Evolutionary conservation across 2,329 filamentous ascomycete species (phyloP).

Genomic region (Penicillium capsulatum): DNA sequence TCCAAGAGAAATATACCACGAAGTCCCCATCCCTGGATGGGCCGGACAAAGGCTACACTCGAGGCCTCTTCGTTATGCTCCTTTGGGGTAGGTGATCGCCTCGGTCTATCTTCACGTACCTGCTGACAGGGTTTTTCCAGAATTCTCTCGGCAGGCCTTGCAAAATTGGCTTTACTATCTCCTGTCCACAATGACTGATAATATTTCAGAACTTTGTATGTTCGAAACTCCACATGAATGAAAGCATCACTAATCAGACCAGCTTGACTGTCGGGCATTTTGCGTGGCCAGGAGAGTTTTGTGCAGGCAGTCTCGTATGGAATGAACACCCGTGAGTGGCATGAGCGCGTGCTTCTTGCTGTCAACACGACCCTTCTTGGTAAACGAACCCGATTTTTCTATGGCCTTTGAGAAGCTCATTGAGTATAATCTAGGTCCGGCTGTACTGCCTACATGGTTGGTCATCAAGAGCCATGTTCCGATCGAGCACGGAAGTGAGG

Average conservation of each 20-base stretch:
- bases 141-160: slow-evolving; percentile 1
- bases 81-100: too few species aligned
- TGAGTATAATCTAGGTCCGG: background rate
- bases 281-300: slow-evolving; percentile 3
- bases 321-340: slow-evolving; percentile 1
- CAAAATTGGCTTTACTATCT: slow-evolving; percentile 2
- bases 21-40: background rate
- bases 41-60: background rate
- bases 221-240: too few species aligned
- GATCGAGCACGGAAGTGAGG: too few species aligned
- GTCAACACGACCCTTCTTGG: slow-evolving; percentile 3
- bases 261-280: background rate
- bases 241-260: too few species aligned
- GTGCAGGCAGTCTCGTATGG: slow-evolving; percentile 2
- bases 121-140: too few species aligned
- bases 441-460: slow-evolving; percentile 2
- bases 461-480: background rate
- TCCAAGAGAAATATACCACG: slow-evolving; percentile 1
- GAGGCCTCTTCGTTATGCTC: slow-evolving; percentile 1
- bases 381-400: background rate
- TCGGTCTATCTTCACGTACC: too few species aligned
- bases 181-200: slow-evolving; percentile 1
- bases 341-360: slow-evolving; percentile 1
- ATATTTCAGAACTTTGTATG: slow-evolving; percentile 2
- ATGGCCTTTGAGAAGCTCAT: background rate